phyloP scores from a whole-genome alignment of 495 filamentous ascomycete species.

The Friedmanniomyces endolithicus region DNA sequence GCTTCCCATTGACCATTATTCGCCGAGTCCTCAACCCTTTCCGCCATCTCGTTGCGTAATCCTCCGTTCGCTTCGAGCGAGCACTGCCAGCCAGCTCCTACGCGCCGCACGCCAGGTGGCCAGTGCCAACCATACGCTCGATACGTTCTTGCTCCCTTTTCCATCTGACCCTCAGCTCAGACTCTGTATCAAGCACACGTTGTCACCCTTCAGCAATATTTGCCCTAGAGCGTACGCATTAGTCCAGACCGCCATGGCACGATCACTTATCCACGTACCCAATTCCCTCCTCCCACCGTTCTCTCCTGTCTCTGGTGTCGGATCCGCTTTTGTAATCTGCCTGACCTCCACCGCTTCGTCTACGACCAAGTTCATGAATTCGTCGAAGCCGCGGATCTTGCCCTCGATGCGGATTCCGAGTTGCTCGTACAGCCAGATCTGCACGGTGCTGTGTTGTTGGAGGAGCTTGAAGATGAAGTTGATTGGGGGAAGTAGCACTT shows the following conservation, averaged over 20 bases:
- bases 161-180: constrained; percentile 27
- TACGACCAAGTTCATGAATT: constrained; percentile 98
- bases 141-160: too few species aligned
- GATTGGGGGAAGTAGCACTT: constrained; percentile 89
- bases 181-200: constrained; percentile 42
- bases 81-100: too few species aligned
- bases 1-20: neutral
- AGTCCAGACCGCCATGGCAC: too few species aligned
- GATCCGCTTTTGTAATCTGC: constrained; percentile 63
- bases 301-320: constrained; percentile 26
- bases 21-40: too few species aligned
- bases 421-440: constrained; percentile 96
- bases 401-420: constrained; percentile 85
- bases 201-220: constrained; percentile 94
- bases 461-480: constrained; percentile 98
- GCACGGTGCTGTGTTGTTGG: constrained; percentile 73
- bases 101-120: constrained; percentile 10
- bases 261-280: too few species aligned
- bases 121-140: too few species aligned
- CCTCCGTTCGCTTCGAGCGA: too few species aligned
- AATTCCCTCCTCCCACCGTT: constrained; percentile 61
- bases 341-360: constrained; percentile 92
- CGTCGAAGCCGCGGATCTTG: constrained; percentile 92
- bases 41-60: too few species aligned
- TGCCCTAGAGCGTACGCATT: constrained; percentile 56